A percentile compares a stretch with the other conserved stretches of the same genome.
phyloP scores from a whole-genome alignment of 192 early-diverging fungal genomes.

The Powellomyces hirtus region DNA sequence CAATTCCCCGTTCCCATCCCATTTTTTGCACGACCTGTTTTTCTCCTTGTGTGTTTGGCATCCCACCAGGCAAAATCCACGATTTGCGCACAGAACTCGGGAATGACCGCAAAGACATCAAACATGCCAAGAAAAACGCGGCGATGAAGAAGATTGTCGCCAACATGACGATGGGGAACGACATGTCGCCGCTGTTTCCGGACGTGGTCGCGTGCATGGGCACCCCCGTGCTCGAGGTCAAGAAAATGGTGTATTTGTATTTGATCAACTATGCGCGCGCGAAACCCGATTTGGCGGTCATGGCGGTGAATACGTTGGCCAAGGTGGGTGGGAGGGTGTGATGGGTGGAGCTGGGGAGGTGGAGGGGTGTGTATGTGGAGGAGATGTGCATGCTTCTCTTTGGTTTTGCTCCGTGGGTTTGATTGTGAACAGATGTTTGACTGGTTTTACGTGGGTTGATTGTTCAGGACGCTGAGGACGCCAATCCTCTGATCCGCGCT shows the following conservation, averaged over 20 bases:
- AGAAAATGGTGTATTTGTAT: constrained; percentile 88
- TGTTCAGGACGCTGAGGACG: constrained; percentile 91
- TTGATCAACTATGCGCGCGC: constrained; percentile 93
- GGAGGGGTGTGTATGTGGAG: too few relatives aligned
- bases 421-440: too few relatives aligned
- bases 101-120: constrained; percentile 84
- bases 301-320: constrained; percentile 85
- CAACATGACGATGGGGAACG: constrained; percentile 99
- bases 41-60: background rate
- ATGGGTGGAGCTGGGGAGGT: too few relatives aligned
- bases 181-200: constrained; percentile 90
- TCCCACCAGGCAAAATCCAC: constrained; percentile 81
- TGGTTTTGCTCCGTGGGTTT: too few relatives aligned
- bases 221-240: constrained; percentile 69
- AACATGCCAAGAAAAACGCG: constrained; percentile 87
- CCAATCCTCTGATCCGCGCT: constrained; percentile 92
- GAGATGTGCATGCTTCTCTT: too few relatives aligned
- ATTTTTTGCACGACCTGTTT: background rate
- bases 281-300: constrained; percentile 90
- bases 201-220: constrained; percentile 93
- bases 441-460: too few relatives aligned
- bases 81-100: constrained; percentile 93
- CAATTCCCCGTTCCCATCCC: background rate
- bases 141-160: constrained; percentile 97
- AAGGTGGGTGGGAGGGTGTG: constrained; percentile 51